Base-by-base conservation (phyloP, 78 protist species). In the Tieghemostelium lacteum region DNA sequence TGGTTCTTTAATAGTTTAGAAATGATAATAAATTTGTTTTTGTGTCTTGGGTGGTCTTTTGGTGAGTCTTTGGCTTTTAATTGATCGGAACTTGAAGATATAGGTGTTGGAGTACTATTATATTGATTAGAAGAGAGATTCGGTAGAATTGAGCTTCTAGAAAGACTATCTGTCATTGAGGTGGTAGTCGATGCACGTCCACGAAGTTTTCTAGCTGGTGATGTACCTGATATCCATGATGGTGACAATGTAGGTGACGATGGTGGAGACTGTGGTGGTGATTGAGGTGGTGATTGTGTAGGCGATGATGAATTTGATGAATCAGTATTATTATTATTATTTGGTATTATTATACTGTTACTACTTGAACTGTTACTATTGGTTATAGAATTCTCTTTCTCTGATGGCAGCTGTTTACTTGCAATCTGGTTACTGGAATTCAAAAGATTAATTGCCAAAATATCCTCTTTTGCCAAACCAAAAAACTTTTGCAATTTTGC, bases 171-270 rank as follows among this genome's bases (percentile, higher is more conserved):
- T 8, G 19, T 33, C 17, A 49, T 39, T 7, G 54, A n/a, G 2
- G 64, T 28, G 4, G 71, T 74, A 12, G 78, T 83, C 28, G 76
- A 17, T 10, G 91, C n/a, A 22, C 91, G 20, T 12, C 37, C 58
- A 3, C 80, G 10, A 31, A 83, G 24, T 33, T 63, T 50, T 22
- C 71, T 26, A 26, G 91, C 78, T 22, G 91, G 91, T 28, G 91
- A 83, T 16, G 74, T 73, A 33, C 91, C 91, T 2, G 73, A 40
- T 17, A 69, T 73, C 91, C 91, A 83, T 16, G 83, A 73, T n/a
- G 83, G 58, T 29, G 77, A 37, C 0, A 54, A 28, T 2, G 83
- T 42, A 1, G 83, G 29, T 22, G 39, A 37, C 29, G 67, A 2
- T 61, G 34, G 40, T 61, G 73, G 61, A 36, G 58, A 36, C 24